Percentiles rank a stretch among this genome's conserved stretches.
Conservation (phyloP, 768 basidiomycete genomes). For the Termitomyces sp. region DNA sequence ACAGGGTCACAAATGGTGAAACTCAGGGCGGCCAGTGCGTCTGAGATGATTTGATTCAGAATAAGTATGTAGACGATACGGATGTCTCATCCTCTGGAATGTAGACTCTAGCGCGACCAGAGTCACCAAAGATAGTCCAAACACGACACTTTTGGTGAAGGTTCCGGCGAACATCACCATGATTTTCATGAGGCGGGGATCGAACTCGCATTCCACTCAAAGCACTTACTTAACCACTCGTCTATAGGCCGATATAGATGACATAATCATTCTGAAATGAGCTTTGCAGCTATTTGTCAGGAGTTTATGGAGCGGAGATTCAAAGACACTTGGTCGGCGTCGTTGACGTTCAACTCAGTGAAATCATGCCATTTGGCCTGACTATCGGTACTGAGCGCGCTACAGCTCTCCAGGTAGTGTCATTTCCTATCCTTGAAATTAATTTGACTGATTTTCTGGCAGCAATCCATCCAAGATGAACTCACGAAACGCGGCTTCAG, state of each 20-base stretch:
- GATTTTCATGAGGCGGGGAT: constrained; percentile 32
- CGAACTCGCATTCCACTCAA: constrained; percentile 67
- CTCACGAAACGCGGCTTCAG: constrained; percentile 71
- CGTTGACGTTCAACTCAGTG: constrained; percentile 16
- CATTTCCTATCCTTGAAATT: not conserved
- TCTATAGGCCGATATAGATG: constrained; percentile 22
- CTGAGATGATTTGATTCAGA: not conserved
- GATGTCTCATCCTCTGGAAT: not conserved
- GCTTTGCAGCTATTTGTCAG: constrained; percentile 9
- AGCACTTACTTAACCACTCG: constrained; percentile 11
- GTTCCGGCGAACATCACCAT: not conserved
- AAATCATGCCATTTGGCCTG: constrained; percentile 66
- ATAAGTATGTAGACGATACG: too few species aligned
- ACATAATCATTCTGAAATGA: not conserved
- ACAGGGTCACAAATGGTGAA: not conserved
- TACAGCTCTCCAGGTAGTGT: constrained; percentile 55
- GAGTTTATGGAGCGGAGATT: constrained; percentile 21
- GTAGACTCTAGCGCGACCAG: too few species aligned
- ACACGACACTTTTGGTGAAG: too few species aligned
- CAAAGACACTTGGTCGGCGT: constrained; percentile 22
- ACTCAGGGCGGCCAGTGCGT: not conserved
- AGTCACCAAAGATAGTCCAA: too few species aligned
- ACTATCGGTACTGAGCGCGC: constrained; percentile 79
- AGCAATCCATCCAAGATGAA: constrained; percentile 81
- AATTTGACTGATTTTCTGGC: constrained; percentile 7